Base-by-base conservation (phyloP, 768 basidiomycete species). In the Hygrophorus russula region DNA sequence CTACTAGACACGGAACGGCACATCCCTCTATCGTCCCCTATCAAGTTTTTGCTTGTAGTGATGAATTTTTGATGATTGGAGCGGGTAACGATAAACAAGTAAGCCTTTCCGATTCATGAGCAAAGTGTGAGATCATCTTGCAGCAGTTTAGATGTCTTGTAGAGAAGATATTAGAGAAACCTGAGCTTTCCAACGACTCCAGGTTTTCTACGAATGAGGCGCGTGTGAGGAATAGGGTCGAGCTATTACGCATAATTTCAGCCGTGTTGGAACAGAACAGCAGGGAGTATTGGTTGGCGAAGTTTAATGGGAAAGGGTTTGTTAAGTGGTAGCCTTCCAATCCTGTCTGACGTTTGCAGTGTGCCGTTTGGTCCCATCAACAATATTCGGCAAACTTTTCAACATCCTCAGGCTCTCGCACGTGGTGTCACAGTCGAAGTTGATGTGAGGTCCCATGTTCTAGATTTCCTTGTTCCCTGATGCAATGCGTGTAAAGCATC, bases 21-120 rank as follows among this genome's bases (percentile, higher is more conserved):
- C 93, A 97, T 59, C 87, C 93, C 11, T 91, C 88, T 13, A 82
- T 97, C 53, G 93, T 92, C 5, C 90, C 91, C 2, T 94, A 93
- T 63, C 87, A 92, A 59, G 87, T 80, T 3, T 92, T 94, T 58
- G 75, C 82, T 0, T 94, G 91, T 57, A 73, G 77, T 55, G 80
- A 90, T 53, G 87, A 89, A 24, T 92, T 79, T 57, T 61, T 96
- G 46, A 94, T 96, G 93, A 80, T 96, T 50, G 91, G 90, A 36
- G 90, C 87, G 6, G 92, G 88, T 4, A 94, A 91, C 58, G 77
- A 94, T 56, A 82, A 76, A 51, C 88, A 89, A 73, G 86, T 82
- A 51, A 39, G 48, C 35, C 19, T 19, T 51, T 3, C 38, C 28
- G 17, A 11, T 35, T 11, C 8, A 20, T 20, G 6, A 19, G 9